Evolutionary conservation across 371 early-diverging fungal genomes (phyloP), one percentile per base, ranked within the genome.

Genomic region (Fennellomyces sp.): DNA sequence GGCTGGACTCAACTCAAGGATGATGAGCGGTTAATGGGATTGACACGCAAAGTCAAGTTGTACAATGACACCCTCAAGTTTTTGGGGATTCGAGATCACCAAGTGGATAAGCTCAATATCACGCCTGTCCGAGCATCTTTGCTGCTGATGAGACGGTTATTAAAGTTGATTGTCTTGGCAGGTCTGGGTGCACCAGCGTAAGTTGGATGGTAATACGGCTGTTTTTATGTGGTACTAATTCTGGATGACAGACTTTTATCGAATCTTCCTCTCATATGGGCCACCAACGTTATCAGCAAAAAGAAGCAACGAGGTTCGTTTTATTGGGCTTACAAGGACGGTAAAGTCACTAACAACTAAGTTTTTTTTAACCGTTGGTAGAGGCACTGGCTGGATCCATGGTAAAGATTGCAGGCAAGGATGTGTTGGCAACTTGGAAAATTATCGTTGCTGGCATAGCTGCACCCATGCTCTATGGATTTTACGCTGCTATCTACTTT

Each of bases 381-480:
- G 95, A 95, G 69, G 99, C 98, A 0, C 75, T 93, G 60, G 91
- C 90, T 1, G 90, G 85, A 21, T 96, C 96, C 19, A 91, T 90
- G 33, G 97, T 98, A 52, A 98, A 98, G 68, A 88, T 97, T 61
- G 83, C 85, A 25, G 99, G 94, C 15, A 87, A 87, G 49, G 99
- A 98, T 68, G 98, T 98, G 3, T 70, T 98, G 17, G 94, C 96
- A 1, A 95, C 97, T 3, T 98, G 98, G 99, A 97, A 97, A 70
- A 82, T 97, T 0, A 75, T 95, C 30, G 90, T 92, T 13, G 90
- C 91, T 26, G 70, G 91, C 25, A 85, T 86, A 27, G 81, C 92
- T 25, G 81, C 89, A 27, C 97, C 97, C 15, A 53, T 85, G 5
- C 75, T 94, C 5, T 94, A 92, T 59, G 78, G 85, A 4, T 64